Evolutionary conservation across 176 grass and related monocot species (phyloP), one percentile per base, ranked within the genome.

Genomic region (Cymbopogon citratus): DNA sequence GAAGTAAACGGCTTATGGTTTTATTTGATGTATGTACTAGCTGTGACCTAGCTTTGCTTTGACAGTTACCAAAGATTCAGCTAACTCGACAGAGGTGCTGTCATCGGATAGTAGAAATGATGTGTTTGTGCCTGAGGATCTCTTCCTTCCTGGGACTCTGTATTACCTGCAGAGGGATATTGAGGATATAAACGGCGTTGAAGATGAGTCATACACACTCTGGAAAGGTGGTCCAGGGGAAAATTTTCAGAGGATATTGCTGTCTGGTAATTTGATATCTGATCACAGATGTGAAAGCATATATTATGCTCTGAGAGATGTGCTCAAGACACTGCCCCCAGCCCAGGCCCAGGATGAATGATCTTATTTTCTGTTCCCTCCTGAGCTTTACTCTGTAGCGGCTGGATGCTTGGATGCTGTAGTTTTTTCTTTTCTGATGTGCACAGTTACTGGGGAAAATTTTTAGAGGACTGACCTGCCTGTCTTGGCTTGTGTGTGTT

Each of bases 251-350:
- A 89, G 88, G 71, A 98, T 98, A 81, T 62, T 92, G 81, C 28
- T 98, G 35, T 94, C 90, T 0, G 90, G 90, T 38, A 94, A 98
- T 21, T 76, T 91, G 73, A 89, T 98, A 56, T 98, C 95, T n/a
- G 95, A 98, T 80, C 95, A 98, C 83, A 92, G 76, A 87, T 95
- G 92, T 1, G 88, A 98, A 67, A 98, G 76, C 77, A 91, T 94
- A 75, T 87, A 92, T 43, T 92, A 77, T 16, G 95, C 92, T 0
- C 74, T 94, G 69, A 84, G 95, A 28, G 92, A 98, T n/a, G 95
- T 98, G 60, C 88, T 98, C 63, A 98, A 98, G 81, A 84, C 81
- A 23, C 26, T 90, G 71, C 86, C 76, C 31, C 43, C 43, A 29
- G 18, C 81, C 34, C 41, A 25, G 23, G 23, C 38, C 16, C 73